Percentiles rank a stretch among this genome's conserved stretches.
phyloP scores from a whole-genome alignment of 192 early-diverging fungal genomes.

The Cladochytrium replicatum region DNA sequence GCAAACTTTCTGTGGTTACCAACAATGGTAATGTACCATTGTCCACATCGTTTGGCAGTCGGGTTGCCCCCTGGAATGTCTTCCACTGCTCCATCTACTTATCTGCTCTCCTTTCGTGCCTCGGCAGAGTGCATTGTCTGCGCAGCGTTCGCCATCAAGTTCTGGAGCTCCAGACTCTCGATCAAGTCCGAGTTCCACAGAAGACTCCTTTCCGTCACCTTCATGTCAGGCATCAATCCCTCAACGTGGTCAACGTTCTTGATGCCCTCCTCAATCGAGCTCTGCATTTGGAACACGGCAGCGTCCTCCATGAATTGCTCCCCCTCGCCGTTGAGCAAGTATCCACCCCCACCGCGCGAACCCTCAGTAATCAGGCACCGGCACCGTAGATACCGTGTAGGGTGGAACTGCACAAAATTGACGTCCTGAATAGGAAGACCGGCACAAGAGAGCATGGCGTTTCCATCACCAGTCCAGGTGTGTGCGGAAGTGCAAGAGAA shows the following conservation, averaged over 20 bases:
- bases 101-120: constrained; percentile 92
- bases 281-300: constrained; percentile 92
- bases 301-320: constrained; percentile 99
- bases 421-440: constrained; percentile 95
- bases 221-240: constrained; percentile 67
- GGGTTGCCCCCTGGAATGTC: no score
- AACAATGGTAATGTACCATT: no score
- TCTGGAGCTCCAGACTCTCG: constrained; percentile 95
- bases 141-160: constrained; percentile 86
- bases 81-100: no score
- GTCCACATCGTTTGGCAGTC: no score
- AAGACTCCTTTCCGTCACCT: constrained; percentile 81
- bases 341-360: constrained; percentile 93
- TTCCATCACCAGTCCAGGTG: constrained; percentile 98
- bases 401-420: constrained; percentile 99
- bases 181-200: constrained; percentile 98
- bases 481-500: constrained; percentile 97
- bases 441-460: constrained; percentile 96
- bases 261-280: constrained; percentile 77
- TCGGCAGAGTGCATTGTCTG: constrained; percentile 81
- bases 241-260: constrained; percentile 77
- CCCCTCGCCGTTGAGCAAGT: constrained; percentile 88
- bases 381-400: constrained; percentile 95
- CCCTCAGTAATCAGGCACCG: constrained; percentile 98
- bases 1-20: no score